These are phyloP conservation scores for Kwoniella dejecticola DNA, from an alignment of 768 basidiomycete genomes.

Conservation along the genomic window DNA sequence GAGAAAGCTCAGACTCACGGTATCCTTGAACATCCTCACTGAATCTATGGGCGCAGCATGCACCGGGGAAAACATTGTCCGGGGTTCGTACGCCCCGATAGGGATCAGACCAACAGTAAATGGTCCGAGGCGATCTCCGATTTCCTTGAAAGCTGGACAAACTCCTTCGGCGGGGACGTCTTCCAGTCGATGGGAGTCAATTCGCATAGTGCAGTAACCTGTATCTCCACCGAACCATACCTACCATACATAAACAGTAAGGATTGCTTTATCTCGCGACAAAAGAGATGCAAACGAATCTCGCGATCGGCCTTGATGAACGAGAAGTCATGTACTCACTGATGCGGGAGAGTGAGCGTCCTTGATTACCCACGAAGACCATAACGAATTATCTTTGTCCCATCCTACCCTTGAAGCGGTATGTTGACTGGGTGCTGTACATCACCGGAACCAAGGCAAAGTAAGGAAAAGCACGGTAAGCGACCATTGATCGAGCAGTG, in stretches of 20 bases:
- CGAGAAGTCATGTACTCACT: conserved; percentile 20
- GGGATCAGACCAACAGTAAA: conserved; percentile 72
- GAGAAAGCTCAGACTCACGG: conserved; percentile 60
- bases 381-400: conserved; percentile 65
- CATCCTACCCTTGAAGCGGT: conserved; percentile 61
- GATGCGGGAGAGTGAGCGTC: conserved; percentile 12
- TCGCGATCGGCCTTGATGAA: too few species aligned
- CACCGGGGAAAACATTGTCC: conserved; percentile 60
- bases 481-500: too few species aligned
- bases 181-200: conserved; percentile 41
- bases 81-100: conserved; percentile 59
- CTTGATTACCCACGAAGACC: conserved; percentile 69
- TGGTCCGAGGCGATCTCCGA: conserved; percentile 66
- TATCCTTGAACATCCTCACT: conserved; percentile 68
- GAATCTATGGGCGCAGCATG: conserved; percentile 71
- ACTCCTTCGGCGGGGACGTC: conserved; percentile 52
- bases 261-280: neutral
- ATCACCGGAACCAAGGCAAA: neutral
- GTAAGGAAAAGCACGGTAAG: neutral
- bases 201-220: conserved; percentile 51
- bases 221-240: conserved; percentile 69
- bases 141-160: conserved; percentile 74
- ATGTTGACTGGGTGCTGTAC: conserved; percentile 61
- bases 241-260: conserved; percentile 28
- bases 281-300: too few species aligned